These are phyloP conservation scores for Penicillium goetzii DNA, from an alignment of 495 filamentous ascomycete species.

Conservation along the genomic window DNA sequence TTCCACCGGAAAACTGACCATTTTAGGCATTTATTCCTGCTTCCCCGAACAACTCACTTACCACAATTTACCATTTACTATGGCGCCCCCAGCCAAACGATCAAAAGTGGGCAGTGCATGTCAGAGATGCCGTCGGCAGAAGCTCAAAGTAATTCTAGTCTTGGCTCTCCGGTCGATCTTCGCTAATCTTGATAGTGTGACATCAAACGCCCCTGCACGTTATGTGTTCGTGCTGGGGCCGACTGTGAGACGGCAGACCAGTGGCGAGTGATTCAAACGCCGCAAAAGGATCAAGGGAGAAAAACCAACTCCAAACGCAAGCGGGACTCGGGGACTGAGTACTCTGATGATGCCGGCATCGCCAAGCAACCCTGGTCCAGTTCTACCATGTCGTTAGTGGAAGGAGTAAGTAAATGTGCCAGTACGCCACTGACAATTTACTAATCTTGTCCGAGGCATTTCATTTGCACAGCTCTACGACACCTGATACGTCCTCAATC, in stretches of 20 bases:
- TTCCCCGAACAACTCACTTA: not conserved
- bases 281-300: not conserved
- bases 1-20: constrained; percentile 6
- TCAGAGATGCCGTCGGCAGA: constrained; percentile 19
- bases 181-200: constrained; percentile 18
- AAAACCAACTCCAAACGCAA: not conserved
- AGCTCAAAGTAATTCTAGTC: constrained; percentile 14
- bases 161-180: too few relatives aligned
- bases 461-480: constrained; percentile 26
- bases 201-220: constrained; percentile 22
- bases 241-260: constrained; percentile 10
- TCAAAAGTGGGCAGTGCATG: constrained; percentile 23
- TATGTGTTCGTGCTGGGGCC: constrained; percentile 16
- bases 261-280: constrained; percentile 6
- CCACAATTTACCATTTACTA: not conserved
- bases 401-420: constrained; percentile 22
- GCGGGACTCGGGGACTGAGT: not conserved
- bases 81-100: constrained; percentile 13
- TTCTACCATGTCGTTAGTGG: constrained; percentile 36
- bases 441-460: constrained; percentile 23
- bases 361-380: constrained; percentile 26
- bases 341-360: not conserved
- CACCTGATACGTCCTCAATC: constrained; percentile 20
- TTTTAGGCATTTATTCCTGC: not conserved
- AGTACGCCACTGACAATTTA: not conserved